phyloP scores from a whole-genome alignment of 2,329 filamentous ascomycete species.

The Colletotrichum tropicale region DNA sequence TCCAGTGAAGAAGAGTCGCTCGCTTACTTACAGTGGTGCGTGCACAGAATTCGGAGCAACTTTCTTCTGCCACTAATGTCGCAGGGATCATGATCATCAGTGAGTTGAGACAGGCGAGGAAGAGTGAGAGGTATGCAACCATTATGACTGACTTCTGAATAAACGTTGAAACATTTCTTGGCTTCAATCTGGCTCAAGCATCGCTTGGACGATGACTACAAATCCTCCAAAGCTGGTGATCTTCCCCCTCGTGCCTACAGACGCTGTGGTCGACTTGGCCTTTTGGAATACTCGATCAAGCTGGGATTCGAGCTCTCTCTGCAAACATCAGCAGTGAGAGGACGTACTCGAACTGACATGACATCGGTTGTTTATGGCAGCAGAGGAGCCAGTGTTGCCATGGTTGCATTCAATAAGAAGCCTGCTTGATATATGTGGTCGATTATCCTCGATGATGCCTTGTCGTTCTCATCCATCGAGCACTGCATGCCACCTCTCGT shows the following conservation, averaged over 20 bases:
- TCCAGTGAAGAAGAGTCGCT: not conserved
- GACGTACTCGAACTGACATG: not conserved
- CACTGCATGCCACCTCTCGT: not conserved
- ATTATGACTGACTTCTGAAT: not conserved
- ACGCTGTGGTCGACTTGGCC: not conserved
- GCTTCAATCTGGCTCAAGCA: not conserved
- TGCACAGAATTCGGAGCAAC: not conserved
- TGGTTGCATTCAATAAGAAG: not conserved
- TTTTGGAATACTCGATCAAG: not conserved
- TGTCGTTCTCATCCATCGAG: not conserved
- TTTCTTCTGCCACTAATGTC: constrained; percentile 20
- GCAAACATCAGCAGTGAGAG: not conserved
- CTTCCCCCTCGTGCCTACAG: not conserved
- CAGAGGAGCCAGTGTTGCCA: not conserved
- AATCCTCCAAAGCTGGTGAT: not conserved
- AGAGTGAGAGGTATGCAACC: not conserved
- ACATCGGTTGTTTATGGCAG: not conserved
- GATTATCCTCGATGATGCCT: not conserved
- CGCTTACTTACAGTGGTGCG: not conserved
- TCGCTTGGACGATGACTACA: not conserved
- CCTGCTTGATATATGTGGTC: not conserved
- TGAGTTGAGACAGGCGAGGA: not conserved
- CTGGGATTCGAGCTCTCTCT: not conserved
- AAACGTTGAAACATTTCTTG: not conserved
- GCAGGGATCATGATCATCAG: not conserved